phyloP scores from a whole-genome alignment of 2,329 filamentous ascomycete species.

The Pseudocercospora ulei region DNA sequence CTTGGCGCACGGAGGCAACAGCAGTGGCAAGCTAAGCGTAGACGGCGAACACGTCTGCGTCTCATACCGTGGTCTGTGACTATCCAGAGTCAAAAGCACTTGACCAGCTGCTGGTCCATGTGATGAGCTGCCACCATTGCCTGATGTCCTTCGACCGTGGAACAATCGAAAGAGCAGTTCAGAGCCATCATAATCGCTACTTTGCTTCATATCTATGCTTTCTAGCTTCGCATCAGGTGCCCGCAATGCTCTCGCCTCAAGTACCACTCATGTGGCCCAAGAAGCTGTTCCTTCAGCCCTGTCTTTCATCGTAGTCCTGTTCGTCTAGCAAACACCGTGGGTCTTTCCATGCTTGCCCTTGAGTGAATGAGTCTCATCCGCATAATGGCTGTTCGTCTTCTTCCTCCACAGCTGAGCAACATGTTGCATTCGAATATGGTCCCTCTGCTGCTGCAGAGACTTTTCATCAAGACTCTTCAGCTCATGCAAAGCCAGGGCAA shows the following conservation, averaged over 20 bases:
- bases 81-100: no score
- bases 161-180: no score
- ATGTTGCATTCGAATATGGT: slow-evolving; percentile 33
- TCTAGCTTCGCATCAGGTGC: background rate
- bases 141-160: no score
- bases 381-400: slow-evolving; percentile 41
- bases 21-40: slow-evolving; percentile 3
- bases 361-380: slow-evolving; percentile 73
- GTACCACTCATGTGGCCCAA: background rate
- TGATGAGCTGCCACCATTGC: no score
- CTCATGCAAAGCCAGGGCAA: slow-evolving; percentile 64
- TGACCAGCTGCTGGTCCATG: no score
- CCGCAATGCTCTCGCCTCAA: background rate
- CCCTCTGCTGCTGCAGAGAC: slow-evolving; percentile 57
- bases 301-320: background rate
- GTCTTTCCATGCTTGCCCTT: slow-evolving; percentile 88
- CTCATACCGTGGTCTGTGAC: slow-evolving; percentile 5
- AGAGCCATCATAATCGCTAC: background rate
- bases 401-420: slow-evolving; percentile 25
- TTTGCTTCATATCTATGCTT: slow-evolving; percentile 1
- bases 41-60: background rate
- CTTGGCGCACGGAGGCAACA: background rate
- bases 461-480: slow-evolving; percentile 66
- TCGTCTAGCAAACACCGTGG: slow-evolving; percentile 64
- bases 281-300: background rate